Evolutionary conservation across 352 stramenopile species (phyloP), one percentile per base, ranked within the genome.

Genomic region (Phytophthora megakarya): DNA sequence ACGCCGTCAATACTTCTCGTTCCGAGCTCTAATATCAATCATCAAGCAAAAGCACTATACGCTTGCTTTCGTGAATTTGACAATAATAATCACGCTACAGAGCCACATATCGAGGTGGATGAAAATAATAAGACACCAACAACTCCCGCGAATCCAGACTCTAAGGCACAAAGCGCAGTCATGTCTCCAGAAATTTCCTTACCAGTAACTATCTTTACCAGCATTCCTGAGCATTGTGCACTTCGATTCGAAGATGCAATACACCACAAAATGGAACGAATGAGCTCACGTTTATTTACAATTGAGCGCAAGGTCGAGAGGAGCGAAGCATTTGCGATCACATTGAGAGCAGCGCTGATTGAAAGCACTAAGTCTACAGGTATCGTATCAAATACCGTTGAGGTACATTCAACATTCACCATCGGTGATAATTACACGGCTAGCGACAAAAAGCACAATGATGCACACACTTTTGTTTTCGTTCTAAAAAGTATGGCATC

Each of bases 381-480:
- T 47, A 75, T 62, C 16, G 21, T 85, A 22, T 71, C 47, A 5
- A 70, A 35, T 33, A 25, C 39, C 47, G 28, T 55, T 42, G 23
- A 60, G 11, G 13, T 56, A 33, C 32, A 49, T 44, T 69, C 75
- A 22, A 63, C 62, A 3, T 53, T 71, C 6, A 70, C 38, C 12
- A 35, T 59, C 9, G 67, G 23, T 48, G 70, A 67, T 35, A 44
- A 48, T 12, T 5, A 65, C 3, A 59, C 47, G 22, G 46, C 26
- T n/a, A 4, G 1, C 12, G 33, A 59, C 0, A 16, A 19, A 10
- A 63, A 9, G 32, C 38, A 32, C 4, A 9, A 8, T 22, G 15
- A 65, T 16, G 51, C 52, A 11, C 66, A 86, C 35, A 81, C 78
- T 19, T 84, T 84, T 25, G 57, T 88, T 11, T 86, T 88, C 28